Base-by-base conservation (phyloP, 805 yeast species). In the Candida maris region DNA sequence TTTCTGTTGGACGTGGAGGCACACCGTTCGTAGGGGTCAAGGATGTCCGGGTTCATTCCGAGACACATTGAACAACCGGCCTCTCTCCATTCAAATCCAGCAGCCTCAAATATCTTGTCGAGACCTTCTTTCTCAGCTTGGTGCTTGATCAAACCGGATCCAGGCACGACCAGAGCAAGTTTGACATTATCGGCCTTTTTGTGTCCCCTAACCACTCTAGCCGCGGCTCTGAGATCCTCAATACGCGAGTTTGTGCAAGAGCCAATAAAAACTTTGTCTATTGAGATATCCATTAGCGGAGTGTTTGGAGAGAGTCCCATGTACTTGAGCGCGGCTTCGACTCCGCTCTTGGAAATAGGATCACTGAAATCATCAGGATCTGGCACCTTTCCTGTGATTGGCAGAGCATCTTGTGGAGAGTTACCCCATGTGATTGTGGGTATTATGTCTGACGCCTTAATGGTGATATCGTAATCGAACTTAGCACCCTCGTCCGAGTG, bases 361-460 rank as follows among this genome's bases (percentile, higher is more conserved):
- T 85, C 93, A 22, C 70, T 61, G 19, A 77, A 73, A 37, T 66
- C 66, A n/a, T 79, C 60, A 44, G 98, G 98, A 59, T 93, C 94
- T 35, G 98, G 98, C 30, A 88, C 95, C 14, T 66, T 55, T 24
- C 85, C 95, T 12, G 94, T 82, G 54, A 93, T 89, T 42, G 98
- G 97, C 46, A 93, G 71, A 31, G 97, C 97, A 60, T 93, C 98
- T 68, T 93, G 97, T 21, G 98, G 98, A 54, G 97, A 91, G 51
- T 93, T 93, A 71, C 98, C 98, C 98, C 98, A 93, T 18, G 98
- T 93, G 44, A 93, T 87, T 17, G 98, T 93, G 50, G 98, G 98
- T 34, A 85, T 78, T 42, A 93, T 81, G 53, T 91, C 97, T 18
- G 72, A 65, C 35, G 94, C 95, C 48, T 81, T 70, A 60, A 93